Base-by-base conservation (phyloP, 2,329 filamentous ascomycete species). In the Aspergillus pseudoviridinutans region DNA sequence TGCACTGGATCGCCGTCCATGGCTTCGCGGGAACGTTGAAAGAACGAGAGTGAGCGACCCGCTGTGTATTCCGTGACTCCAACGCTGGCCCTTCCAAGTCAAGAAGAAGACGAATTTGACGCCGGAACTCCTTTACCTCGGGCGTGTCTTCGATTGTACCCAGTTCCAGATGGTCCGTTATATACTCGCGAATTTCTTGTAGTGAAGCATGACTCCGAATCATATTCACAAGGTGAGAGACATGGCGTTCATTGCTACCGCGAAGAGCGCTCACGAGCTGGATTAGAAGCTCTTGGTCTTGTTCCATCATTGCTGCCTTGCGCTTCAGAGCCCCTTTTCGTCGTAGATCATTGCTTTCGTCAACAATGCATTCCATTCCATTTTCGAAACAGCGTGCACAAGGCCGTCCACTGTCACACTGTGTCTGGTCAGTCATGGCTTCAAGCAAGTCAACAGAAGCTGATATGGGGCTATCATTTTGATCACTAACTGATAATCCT, bases 1-100 rank as follows among this genome's bases (percentile, higher is more conserved):
- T 59, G 25, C 55, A 35, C 14, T 55, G 61, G 14, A 66, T 10
- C 8, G 29, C 47, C 3, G 64, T 66, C 66, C 66, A 68, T 12
- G 65, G 65, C 7, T 50, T 51, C 8, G 64, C 63, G 12, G 57
- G 60, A 5, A 65, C 63, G 24, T 51, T 28, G 44, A 56, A 57
- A 17, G 49, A 20, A 6, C 58, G 57, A 1, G 28, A 35, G 38
- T 58, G 57, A 9, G 52, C 44, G 20, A 63, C 32, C 14, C 6
- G 32, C 32, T 38, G 14, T 38, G 32, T 14, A 14, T 38, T 38
- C 14, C 3, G 32, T 17, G 32, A 7, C 14, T 38, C 32, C 3
- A 17, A 38, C 5, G 32, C 32, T 7, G 32, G 32, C 6, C 32
- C 32, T 17, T 38, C 32, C 7, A 38, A 17, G 32, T 38, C 32